Conservation (phyloP, 306 rosid species). For the Cucumis cinereus region DNA sequence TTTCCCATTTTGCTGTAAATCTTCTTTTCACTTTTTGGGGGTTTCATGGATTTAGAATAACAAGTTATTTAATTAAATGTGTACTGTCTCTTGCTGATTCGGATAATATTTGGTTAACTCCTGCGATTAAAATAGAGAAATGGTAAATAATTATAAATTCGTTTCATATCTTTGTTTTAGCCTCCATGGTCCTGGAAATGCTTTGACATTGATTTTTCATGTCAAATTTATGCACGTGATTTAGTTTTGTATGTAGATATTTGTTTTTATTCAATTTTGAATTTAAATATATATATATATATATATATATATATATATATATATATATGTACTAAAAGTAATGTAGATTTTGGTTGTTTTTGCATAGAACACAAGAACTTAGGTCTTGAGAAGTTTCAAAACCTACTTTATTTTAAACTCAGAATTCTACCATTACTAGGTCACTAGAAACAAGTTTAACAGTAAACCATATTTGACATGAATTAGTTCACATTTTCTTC, state of each 20-base stretch:
- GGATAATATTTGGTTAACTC: background rate
- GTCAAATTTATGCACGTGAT: background rate
- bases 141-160: background rate
- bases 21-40: background rate
- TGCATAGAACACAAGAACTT: background rate
- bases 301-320: no score
- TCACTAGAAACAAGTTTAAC: background rate
- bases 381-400: background rate
- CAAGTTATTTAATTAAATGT: background rate
- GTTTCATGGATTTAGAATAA: background rate
- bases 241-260: conserved; percentile 5
- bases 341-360: background rate
- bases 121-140: background rate
- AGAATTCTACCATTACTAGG: background rate
- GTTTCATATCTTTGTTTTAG: background rate
- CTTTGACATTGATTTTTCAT: background rate
- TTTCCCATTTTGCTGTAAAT: conserved; percentile 1
- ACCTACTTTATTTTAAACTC: background rate
- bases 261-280: background rate
- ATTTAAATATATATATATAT: background rate
- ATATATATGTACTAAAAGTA: background rate
- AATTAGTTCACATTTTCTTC: background rate
- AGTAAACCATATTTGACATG: background rate
- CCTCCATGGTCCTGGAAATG: background rate
- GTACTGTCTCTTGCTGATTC: background rate